Percentiles rank a stretch among this genome's conserved stretches.
Conservation (phyloP, 495 filamentous ascomycete species). For the Filosporella fistucella region DNA sequence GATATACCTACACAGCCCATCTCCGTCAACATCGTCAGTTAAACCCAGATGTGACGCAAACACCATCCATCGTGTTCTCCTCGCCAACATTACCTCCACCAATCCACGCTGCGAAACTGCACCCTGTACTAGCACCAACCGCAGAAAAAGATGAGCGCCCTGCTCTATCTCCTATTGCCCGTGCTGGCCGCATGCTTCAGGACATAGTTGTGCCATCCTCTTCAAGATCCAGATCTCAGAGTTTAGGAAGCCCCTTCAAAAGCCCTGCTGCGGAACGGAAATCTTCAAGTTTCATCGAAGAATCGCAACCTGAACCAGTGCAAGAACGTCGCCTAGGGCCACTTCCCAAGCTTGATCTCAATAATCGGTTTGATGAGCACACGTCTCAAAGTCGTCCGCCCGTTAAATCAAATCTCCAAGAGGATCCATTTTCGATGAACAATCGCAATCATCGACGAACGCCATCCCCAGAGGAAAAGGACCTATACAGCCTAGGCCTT, state of each 20-base stretch:
- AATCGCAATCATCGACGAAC: neutral
- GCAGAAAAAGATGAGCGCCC: constrained; percentile 25
- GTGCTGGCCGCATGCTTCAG: constrained; percentile 45
- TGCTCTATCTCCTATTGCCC: constrained; percentile 45
- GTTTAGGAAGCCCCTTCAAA: constrained; percentile 47
- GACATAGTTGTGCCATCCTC: constrained; percentile 48
- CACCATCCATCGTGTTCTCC: constrained; percentile 28
- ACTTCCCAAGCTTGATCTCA: constrained; percentile 14
- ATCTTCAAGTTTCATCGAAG: constrained; percentile 12
- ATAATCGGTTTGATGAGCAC: constrained; percentile 4
- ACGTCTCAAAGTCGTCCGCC: constrained; percentile 1
- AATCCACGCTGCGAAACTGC: constrained; percentile 18
- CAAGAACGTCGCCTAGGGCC: constrained; percentile 8
- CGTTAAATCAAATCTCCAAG: constrained; percentile 7
- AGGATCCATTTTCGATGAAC: constrained; percentile 21
- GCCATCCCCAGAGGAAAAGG: constrained; percentile 8
- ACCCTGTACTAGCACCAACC: constrained; percentile 11
- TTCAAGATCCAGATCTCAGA: constrained; percentile 36
- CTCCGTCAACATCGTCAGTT: constrained; percentile 20
- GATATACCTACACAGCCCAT: constrained; percentile 23
- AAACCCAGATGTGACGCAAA: constrained; percentile 20
- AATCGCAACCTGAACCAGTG: neutral
- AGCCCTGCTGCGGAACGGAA: constrained; percentile 28
- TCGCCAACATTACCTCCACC: constrained; percentile 31
- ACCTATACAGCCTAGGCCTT: constrained; percentile 14